Base-by-base conservation (phyloP, 2,329 filamentous ascomycete species). In the Calonectria ilicicola region DNA sequence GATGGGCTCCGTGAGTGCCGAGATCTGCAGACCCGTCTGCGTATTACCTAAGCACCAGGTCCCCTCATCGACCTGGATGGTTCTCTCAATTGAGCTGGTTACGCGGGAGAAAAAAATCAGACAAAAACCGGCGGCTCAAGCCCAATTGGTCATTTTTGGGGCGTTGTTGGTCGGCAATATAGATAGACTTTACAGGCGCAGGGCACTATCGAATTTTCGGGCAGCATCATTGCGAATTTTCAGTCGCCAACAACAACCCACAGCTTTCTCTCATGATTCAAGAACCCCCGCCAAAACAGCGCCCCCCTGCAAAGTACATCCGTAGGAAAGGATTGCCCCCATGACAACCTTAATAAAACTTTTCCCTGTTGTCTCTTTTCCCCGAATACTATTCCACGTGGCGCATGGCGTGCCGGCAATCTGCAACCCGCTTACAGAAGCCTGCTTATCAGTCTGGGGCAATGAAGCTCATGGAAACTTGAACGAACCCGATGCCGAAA, bases 11-110 rank as follows among this genome's bases (percentile, higher is more conserved):
- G 65, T 66, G 74, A 71, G n/a, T 73, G 71, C 76, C 66, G 74
- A 73, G 65, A 70, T 74, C 68, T 72, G 67, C 64, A 29, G 4
- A n/a, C 32, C 32, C 32, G n/a, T n/a, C 1, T 14, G 1, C 1
- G 9, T 70, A 63, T 78, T 76, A 78, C 74, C 69, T 79, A 78
- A 58, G 8, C 27, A 7, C 44, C 12, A 62, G 14, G n/a, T n/a
- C 32, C 29, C 21, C 26, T 26, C n/a, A 8, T 35, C 32, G 26
- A 40, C 53, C 32, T 10, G 53, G 53, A 58, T 32, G 53, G 53
- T 56, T 58, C 53, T 35, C 32, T 35, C 32, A 35, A 3, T 32
- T 7, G 12, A 38, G 53, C 40, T 40, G 49, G 23, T 58, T n/a
- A 32, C 53, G 27, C 8, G 32, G 23, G 29, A 40, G 17, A 14